phyloP scores from a whole-genome alignment of 192 early-diverging fungal genomes.

The Coemansia sp. region DNA sequence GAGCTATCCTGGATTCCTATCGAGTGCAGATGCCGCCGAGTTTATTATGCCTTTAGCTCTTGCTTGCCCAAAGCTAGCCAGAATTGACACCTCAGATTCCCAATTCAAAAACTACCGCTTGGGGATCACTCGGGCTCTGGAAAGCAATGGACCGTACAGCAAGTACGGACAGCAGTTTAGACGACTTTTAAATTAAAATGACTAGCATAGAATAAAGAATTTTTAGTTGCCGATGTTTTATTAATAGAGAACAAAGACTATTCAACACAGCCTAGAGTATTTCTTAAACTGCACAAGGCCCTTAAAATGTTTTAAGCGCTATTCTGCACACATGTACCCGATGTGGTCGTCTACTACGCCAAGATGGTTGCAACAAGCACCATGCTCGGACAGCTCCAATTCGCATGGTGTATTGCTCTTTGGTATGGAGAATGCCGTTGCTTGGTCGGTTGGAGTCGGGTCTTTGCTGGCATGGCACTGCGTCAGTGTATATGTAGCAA shows the following conservation, averaged over 20 bases:
- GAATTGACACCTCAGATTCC: background rate
- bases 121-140: background rate
- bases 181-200: background rate
- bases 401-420: too few relatives aligned
- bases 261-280: too few relatives aligned
- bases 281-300: too few relatives aligned
- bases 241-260: too few relatives aligned
- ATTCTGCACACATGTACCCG: slow-evolving; percentile 40
- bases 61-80: background rate
- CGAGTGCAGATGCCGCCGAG: background rate
- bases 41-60: background rate
- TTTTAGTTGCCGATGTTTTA: too few relatives aligned
- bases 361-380: slow-evolving; percentile 6
- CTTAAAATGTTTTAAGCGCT: background rate
- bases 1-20: background rate
- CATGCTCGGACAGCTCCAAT: background rate
- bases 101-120: background rate
- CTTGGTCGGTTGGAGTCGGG: too few relatives aligned
- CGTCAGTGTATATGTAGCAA: background rate
- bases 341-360: slow-evolving; percentile 40
- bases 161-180: background rate
- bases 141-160: background rate
- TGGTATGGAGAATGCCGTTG: too few relatives aligned
- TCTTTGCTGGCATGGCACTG: background rate
- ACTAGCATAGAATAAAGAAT: background rate